Evolutionary conservation across 345 rosid species (phyloP).

Genomic region (Cardamine resedifolia): DNA sequence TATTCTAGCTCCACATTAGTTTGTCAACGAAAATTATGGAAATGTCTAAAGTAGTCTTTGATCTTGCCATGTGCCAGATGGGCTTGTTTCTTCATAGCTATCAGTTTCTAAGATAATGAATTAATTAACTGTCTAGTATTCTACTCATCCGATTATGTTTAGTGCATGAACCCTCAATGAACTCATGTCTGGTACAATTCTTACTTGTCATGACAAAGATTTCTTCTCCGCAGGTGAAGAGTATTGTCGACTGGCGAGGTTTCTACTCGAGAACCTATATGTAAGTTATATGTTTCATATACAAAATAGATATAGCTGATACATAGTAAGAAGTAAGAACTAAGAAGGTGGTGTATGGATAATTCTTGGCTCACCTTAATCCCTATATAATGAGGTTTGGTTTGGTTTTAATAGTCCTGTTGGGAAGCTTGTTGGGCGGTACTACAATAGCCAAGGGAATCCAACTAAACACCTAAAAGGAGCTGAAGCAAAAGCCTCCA

Average conservation of each 20-base stretch:
- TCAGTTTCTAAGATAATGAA: not conserved
- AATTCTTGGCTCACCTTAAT: not conserved
- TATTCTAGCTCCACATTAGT: not conserved
- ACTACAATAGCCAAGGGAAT: slow-evolving; percentile 74
- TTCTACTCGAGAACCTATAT: slow-evolving; percentile 80
- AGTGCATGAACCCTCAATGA: not conserved
- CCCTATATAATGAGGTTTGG: not conserved
- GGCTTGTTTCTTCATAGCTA: not conserved
- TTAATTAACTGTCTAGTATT: not conserved
- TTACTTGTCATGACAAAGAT: slow-evolving; percentile 15
- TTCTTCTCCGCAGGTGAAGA: slow-evolving; percentile 60
- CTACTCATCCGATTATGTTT: not conserved
- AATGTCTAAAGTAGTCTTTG: not conserved
- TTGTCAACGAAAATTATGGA: not conserved
- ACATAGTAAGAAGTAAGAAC: not conserved
- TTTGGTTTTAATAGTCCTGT: slow-evolving; percentile 49
- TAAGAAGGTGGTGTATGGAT: not conserved
- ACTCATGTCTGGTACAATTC: slow-evolving; percentile 5
- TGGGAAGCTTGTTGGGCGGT: slow-evolving; percentile 88
- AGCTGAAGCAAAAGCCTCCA: slow-evolving; percentile 86
- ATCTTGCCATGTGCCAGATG: slow-evolving; percentile 4
- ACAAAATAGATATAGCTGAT: not conserved
- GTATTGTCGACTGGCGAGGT: slow-evolving; percentile 88
- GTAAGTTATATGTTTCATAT: slow-evolving; percentile 48
- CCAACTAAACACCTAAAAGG: slow-evolving; percentile 89